Evolutionary conservation across 2,329 filamentous ascomycete species (phyloP), one percentile per base, ranked within the genome.

Genomic region (Alternaria gansuensis): DNA sequence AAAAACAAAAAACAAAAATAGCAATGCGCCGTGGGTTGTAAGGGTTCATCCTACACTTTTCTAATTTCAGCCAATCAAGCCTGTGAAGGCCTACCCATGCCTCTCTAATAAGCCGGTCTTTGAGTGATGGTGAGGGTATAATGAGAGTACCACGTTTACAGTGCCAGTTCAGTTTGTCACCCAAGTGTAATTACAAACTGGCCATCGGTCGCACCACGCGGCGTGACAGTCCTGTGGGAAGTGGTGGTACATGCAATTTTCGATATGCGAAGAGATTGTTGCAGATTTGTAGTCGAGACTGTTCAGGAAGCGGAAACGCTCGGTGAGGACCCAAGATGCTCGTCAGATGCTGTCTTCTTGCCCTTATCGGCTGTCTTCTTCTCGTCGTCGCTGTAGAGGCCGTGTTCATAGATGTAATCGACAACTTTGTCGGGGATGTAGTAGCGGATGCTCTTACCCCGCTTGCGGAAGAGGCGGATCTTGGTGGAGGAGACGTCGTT

Each of bases 401-500:
- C 67, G 57, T 77, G 74, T 60, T 77, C 74, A 66, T 78, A 76
- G 54, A 78, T 78, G 61, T 78, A 78, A 58, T 77, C 76, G 44
- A 75, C 72, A 6, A 74, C 72, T 60, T 73, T 64, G 57, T 78
- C 74, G 2, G 76, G 76, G n/a, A 78, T 77, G 52, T 78, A 77
- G 71, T 77, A 78, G 26, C 76, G 75, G 40, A 78, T 78, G 58
- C 75, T 77, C 74, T 78, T 78, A 59, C 74, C 75, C 13, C 75
- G 73, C 67, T 78, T 78, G 50, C 75, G 71, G 73, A 96, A 91
- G 3, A 96, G 81, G 40, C 93, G 87, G 60, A 97, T 93, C 80
- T 96, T 88, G 59, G 87, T 88, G 63, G 89, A 93, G 70, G 89
- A 92, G 60, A 95, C 89, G 69, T 95, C 90, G 76, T 94, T 94